Conservation (phyloP, 2,329 filamentous ascomycete species). For the Alternaria hordeiaustralica region DNA sequence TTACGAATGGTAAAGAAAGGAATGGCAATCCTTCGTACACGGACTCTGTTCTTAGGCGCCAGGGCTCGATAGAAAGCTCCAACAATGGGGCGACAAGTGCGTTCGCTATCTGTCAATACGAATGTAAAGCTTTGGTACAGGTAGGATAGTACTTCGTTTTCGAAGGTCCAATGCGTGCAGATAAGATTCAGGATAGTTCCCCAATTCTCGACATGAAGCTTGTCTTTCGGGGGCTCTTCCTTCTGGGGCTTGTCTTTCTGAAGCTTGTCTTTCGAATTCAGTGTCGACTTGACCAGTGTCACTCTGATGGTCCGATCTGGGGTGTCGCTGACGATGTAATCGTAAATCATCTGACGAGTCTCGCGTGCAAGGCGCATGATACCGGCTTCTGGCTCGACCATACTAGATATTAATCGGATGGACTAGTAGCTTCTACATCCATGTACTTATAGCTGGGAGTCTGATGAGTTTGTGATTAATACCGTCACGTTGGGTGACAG, state of each 20-base stretch:
- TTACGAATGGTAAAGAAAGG: not conserved
- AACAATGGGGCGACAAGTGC: not conserved
- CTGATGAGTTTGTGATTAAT: not conserved
- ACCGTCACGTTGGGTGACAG: too few relatives aligned
- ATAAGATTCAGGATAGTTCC: not conserved
- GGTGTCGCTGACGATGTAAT: not conserved
- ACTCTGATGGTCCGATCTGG: not conserved
- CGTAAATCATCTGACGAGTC: not conserved
- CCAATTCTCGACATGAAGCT: not conserved
- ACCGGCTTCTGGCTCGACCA: not conserved
- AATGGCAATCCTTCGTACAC: not conserved
- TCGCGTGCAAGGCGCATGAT: not conserved
- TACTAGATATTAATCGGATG: not conserved
- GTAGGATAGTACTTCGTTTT: not conserved
- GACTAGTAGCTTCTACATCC: not conserved
- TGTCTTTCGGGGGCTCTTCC: not conserved
- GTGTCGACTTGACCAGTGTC: not conserved
- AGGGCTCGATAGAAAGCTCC: not conserved
- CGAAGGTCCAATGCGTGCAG: not conserved
- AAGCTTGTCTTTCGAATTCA: not conserved
- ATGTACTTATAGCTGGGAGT: not conserved
- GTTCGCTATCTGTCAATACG: not conserved
- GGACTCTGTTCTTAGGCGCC: not conserved
- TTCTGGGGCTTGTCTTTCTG: not conserved
- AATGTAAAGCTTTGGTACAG: not conserved